Conservation (phyloP, 768 basidiomycete genomes). For the Hirschioporus abietinus region DNA sequence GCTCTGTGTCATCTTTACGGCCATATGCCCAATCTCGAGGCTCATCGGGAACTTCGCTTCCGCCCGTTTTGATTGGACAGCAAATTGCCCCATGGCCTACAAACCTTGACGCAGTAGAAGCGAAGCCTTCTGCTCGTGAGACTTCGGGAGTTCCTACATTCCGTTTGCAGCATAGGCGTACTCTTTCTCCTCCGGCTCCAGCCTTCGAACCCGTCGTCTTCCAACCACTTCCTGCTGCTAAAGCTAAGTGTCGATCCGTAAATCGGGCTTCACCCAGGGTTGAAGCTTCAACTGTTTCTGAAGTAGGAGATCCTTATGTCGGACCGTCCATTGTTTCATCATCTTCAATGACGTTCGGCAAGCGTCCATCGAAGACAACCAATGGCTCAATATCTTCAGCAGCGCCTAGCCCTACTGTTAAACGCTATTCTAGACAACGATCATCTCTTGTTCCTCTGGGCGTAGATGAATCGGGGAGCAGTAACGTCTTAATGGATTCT, state of each 20-base stretch:
- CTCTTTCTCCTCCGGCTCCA: constrained; percentile 47
- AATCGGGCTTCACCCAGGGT: constrained; percentile 14
- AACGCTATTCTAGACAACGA: constrained; percentile 10
- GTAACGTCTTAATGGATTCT: background rate
- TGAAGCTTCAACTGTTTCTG: constrained; percentile 24
- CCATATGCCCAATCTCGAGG: constrained; percentile 39
- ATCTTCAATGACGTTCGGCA: constrained; percentile 31
- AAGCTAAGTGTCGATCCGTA: constrained; percentile 8
- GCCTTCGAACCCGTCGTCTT: constrained; percentile 56
- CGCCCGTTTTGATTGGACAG: constrained; percentile 32
- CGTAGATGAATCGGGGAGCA: constrained; percentile 26
- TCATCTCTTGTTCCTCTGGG: constrained; percentile 32
- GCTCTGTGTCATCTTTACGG: constrained; percentile 43
- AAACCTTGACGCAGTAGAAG: constrained; percentile 32
- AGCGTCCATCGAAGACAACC: constrained; percentile 15
- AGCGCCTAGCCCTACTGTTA: constrained; percentile 2
- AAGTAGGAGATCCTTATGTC: constrained; percentile 17
- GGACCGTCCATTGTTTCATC: constrained; percentile 23
- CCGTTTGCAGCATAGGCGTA: constrained; percentile 45
- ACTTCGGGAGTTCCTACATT: constrained; percentile 10
- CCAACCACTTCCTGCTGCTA: constrained; percentile 51
- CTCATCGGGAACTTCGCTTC: background rate
- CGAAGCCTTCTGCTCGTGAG: background rate
- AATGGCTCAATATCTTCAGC: constrained; percentile 5
- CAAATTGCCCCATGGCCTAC: constrained; percentile 61